Evolutionary conservation across 176 grass and related monocot genomes (phyloP), one percentile per base, ranked within the genome.

Genomic region (Aegilops speltoides): DNA sequence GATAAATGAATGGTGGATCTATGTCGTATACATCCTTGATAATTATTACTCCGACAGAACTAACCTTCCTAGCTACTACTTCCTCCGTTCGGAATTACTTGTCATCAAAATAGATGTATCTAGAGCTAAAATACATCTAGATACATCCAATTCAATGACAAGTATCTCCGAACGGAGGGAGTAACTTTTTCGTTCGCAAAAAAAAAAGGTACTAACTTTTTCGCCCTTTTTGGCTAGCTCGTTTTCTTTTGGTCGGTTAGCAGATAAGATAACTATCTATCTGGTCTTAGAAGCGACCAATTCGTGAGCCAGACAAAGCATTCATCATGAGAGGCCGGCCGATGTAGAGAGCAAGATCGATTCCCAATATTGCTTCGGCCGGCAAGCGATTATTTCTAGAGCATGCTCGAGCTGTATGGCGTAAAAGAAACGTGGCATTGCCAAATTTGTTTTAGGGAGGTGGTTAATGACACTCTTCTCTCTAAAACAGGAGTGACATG

Each of bases 241-340:
- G n/a, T 11, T 73, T 74, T 67, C 33, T 75, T 80, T 64, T 19
- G 73, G 61, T 24, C 36, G 24, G 45, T 43, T 66, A 43, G n/a
- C 37, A 48, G 33, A 79, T 17, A 57, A 23, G 68, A 72, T 56
- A 61, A 20, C 41, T 43, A 10, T 7, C 37, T 38, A 38, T 7
- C 68, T 62, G 70, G 4, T 68, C 83, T 81, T 81, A 22, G 69
- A 89, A 89, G 83, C 78, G 34, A 89, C 26, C 48, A 15, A 57
- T 75, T 81, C 54, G 78, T 46, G 78, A 76, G 61, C 75, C 48
- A 13, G 10, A 46, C 64, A 87, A 57, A 59, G 64, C 86, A 50
- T 81, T 20, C 3, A 59, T 28, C 32, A 36, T 60, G 29, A 71
- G 65, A 69, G 68, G 33, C 4, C 19, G 34, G 22, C 37, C 10